Evolutionary conservation across 352 stramenopile genomes (phyloP), one percentile per base, ranked within the genome.

Genomic region (Phytophthora idaei): DNA sequence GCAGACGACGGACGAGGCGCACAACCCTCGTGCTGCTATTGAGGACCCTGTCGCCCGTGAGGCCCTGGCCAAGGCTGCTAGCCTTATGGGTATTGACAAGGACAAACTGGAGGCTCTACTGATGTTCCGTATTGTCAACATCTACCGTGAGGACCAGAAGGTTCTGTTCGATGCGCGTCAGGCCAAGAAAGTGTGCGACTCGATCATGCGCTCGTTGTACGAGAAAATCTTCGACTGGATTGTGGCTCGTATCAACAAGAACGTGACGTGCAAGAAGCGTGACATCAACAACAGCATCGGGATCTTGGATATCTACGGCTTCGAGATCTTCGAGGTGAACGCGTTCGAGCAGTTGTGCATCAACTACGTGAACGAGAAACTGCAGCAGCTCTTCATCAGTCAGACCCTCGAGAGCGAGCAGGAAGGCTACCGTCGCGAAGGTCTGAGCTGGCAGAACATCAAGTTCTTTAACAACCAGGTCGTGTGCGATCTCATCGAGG

Each of bases 201-300:
- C 89, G 64, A 89, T 97, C 56, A 90, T 89, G 53, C 86, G 89
- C 39, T 91, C 80, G 37, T 71, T 96, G 48, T 97, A 97, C 83
- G 85, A 93, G 56, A 93, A 95, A 52, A 90, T 97, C 48, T 97
- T 97, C 62, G 86, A 91, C 71, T 96, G 86, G 86, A 87, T 97
- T 61, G 87, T 97, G 37, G 72, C 69, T 41, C 85, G 85, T 41
- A 90, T 94, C 71, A 97, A 97, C 84, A 79, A 69, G 73, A 93
- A 87, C 50, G 88, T 95, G 58, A 80, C 76, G 66, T 85, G 80
- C 70, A 82, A 79, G 60, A 71, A 80, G 56, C 74, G 70, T 8
- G 60, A 81, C 42, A 86, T 94, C 37, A 81, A 68, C 56, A 94
- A 90, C 68, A 90, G 77, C 67, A 94, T 97, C 54, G 89, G 90